These are phyloP conservation scores for Cylindrotheca closterium DNA, from an alignment of 108 stramenopile genomes.

Conservation along the genomic window DNA sequence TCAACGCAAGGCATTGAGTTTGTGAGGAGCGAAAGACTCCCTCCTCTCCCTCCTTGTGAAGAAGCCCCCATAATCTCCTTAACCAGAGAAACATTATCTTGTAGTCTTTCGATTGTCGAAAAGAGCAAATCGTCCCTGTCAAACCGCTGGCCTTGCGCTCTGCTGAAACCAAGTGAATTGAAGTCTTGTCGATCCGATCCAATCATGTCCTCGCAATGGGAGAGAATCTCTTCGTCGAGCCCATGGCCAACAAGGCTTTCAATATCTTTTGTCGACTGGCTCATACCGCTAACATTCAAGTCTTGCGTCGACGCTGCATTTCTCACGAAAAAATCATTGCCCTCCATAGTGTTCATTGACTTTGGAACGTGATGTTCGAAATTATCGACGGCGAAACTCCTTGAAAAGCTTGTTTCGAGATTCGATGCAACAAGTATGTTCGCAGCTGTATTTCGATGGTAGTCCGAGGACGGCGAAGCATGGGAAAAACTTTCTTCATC, in stretches of 20 bases:
- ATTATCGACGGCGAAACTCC: neutral
- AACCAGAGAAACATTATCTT: constrained; percentile 35
- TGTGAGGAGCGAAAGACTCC: no score
- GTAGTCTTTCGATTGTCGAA: constrained; percentile 34
- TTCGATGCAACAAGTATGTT: constrained; percentile 2
- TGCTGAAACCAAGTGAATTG: neutral
- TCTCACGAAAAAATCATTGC: neutral
- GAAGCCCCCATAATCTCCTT: constrained; percentile 11
- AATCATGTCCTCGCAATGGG: neutral
- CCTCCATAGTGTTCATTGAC: no score
- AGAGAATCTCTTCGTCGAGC: constrained; percentile 6
- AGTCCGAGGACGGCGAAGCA: constrained; percentile 30
- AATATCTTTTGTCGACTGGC: constrained; percentile 25
- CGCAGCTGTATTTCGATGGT: neutral
- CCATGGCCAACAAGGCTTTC: constrained; percentile 18
- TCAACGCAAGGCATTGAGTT: no score
- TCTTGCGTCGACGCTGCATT: neutral
- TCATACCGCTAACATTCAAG: constrained; percentile 34
- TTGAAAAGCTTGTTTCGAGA: neutral
- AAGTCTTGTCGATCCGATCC: neutral
- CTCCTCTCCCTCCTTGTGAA: neutral
- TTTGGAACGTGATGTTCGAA: no score
- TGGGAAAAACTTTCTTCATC: constrained; percentile 5
- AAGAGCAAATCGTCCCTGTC: constrained; percentile 38
- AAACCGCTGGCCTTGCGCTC: constrained; percentile 2